phyloP scores from a whole-genome alignment of 495 filamentous ascomycete genomes.

The Neurospora sp. region DNA sequence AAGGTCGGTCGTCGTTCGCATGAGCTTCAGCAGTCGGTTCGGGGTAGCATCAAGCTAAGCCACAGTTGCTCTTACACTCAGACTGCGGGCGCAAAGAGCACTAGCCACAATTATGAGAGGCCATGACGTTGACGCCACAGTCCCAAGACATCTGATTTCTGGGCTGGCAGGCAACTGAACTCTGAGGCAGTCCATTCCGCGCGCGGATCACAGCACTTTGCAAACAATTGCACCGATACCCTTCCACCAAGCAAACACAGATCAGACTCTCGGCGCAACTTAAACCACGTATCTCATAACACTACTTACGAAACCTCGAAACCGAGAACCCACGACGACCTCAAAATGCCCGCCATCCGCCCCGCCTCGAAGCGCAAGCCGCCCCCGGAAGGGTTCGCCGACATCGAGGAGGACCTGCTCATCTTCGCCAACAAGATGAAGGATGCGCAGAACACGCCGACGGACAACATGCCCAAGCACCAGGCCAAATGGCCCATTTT shows the following conservation, averaged over 20 bases:
- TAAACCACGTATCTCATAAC: background rate
- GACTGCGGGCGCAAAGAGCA: background rate
- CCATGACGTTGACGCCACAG: background rate
- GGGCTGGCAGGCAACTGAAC: background rate
- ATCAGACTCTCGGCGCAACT: background rate
- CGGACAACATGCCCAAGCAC: slow-evolving; percentile 50
- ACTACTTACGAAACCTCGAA: background rate
- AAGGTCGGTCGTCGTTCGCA: background rate
- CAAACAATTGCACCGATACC: background rate
- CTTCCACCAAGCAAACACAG: background rate
- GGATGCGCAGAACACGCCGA: slow-evolving; percentile 73
- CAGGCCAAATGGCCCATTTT: slow-evolving; percentile 95
- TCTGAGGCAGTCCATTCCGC: background rate
- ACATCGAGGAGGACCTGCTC: slow-evolving; percentile 92
- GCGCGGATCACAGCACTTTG: background rate
- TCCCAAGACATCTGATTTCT: background rate
- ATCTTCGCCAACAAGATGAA: slow-evolving; percentile 99
- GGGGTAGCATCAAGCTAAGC: background rate
- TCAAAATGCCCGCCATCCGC: slow-evolving; percentile 75
- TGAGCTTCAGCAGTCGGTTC: background rate
- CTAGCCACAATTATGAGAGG: background rate
- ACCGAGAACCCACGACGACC: slow-evolving; percentile 12
- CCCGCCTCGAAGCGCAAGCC: slow-evolving; percentile 71
- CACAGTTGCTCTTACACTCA: background rate
- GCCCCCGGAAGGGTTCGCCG: slow-evolving; percentile 89